Base-by-base conservation (phyloP, 257 asterid species). In the Solanum medicagineum region DNA sequence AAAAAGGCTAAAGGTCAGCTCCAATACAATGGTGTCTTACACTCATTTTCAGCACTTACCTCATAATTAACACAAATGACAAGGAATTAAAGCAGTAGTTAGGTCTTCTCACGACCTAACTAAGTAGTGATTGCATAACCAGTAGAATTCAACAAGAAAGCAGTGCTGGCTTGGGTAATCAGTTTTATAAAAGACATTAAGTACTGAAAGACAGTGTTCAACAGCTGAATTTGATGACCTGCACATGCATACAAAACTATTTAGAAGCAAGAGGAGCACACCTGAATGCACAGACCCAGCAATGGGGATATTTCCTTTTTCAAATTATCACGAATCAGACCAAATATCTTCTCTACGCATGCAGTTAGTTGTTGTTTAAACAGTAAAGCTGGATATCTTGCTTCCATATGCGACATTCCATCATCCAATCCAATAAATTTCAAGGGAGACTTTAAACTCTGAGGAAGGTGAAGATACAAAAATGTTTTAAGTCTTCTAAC, bases 331-430 rank as follows among this genome's bases (percentile, higher is more conserved):
- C 99, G 94, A 84, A 97, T 97, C 92, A 93, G 84, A 83, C 98
- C 99, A 89, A 97, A 97, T 85, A 95, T 95, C 91, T 97, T 97
- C 92, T 97, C 99, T 6, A 97, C 97, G 83, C 95, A 95, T 80
- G 99, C 98, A 81, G 98, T 94, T 90, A 95, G 84, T 87, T 95
- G 99, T 88, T 97, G 99, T 85, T 95, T 97, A 90, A 97, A 95
- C 83, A 94, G 89, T 70, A 94, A 74, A 86, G 99, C 97, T 45
- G 99, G 99, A 87, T 92, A 95, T 88, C 94, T 95, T 84, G 99
- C 98, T 88, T 97, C 99, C 93, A 91, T 89, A 86, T 91, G 98
- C 32, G 98, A 93, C 85, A 91, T 75, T 57, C 96, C 94, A 89
- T 95, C 99, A 86, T 95, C 98, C 86, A 91, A 73, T 59, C 93